phyloP scores from a whole-genome alignment of 768 basidiomycete species.

The Gyrodon lividus region DNA sequence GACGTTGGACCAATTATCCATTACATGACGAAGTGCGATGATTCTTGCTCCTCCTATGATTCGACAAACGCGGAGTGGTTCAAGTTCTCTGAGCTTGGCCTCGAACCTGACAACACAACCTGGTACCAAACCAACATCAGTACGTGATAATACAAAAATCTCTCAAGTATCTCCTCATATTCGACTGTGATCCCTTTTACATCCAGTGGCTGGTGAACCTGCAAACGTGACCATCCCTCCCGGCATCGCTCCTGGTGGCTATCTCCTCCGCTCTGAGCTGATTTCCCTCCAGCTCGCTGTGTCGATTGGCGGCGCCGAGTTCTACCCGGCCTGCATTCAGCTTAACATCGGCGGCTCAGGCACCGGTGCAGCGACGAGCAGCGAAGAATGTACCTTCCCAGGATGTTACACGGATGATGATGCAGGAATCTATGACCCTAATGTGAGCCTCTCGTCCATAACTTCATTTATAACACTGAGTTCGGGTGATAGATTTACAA shows the following conservation, averaged over 20 bases:
- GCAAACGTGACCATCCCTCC: constrained; percentile 46
- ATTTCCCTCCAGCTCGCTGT: constrained; percentile 72
- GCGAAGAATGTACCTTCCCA: constrained; percentile 56
- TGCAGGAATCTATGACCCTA: constrained; percentile 61
- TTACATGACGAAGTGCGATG: constrained; percentile 64
- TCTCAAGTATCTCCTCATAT: background rate
- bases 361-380: constrained; percentile 16
- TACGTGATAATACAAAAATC: constrained; percentile 30
- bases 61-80: constrained; percentile 64
- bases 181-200: background rate
- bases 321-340: constrained; percentile 32
- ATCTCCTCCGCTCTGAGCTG: constrained; percentile 76
- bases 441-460: constrained; percentile 27
- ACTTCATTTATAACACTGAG: background rate
- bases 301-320: constrained; percentile 51
- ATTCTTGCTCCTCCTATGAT: constrained; percentile 59
- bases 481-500: constrained; percentile 25
- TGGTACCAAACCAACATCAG: constrained; percentile 55
- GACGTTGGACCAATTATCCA: constrained; percentile 68
- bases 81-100: constrained; percentile 60
- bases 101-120: constrained; percentile 29
- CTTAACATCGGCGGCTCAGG: constrained; percentile 30
- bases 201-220: constrained; percentile 35
- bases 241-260: constrained; percentile 62
- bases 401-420: constrained; percentile 70